Conservation (phyloP, 371 early-diverging fungal species). For the Circinella minor region DNA sequence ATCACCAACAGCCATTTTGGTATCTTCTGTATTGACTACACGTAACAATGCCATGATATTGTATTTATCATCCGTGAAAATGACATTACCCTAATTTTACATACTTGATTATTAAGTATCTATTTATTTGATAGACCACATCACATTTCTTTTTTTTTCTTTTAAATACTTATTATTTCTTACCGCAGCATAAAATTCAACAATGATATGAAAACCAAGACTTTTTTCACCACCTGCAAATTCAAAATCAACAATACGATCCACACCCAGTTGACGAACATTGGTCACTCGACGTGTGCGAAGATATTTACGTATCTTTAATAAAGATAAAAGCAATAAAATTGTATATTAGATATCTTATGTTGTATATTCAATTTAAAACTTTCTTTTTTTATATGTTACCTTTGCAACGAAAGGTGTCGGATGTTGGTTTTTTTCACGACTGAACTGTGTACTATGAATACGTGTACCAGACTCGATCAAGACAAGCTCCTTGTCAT, state of each 20-base stretch:
- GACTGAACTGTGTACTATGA: conserved; percentile 88
- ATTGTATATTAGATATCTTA: too few relatives aligned
- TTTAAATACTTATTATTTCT: conserved; percentile 9
- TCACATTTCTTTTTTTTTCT: neutral
- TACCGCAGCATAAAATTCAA: conserved; percentile 92
- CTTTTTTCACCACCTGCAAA: conserved; percentile 77
- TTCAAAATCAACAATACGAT: conserved; percentile 93
- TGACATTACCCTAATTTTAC: conserved; percentile 85
- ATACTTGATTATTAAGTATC: neutral
- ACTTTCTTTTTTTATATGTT: conserved; percentile 1
- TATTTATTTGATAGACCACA: too few relatives aligned
- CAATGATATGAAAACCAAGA: conserved; percentile 87
- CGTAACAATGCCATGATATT: conserved; percentile 86
- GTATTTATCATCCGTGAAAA: conserved; percentile 91
- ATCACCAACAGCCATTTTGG: conserved; percentile 82
- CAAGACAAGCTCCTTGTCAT: conserved; percentile 86
- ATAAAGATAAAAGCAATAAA: neutral
- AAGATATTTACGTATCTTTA: conserved; percentile 88
- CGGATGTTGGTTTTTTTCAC: conserved; percentile 89
- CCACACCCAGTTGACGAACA: conserved; percentile 88
- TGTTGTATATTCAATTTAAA: too few relatives aligned
- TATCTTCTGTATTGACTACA: conserved; percentile 81
- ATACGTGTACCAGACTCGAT: conserved; percentile 94
- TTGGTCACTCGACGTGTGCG: conserved; percentile 80
- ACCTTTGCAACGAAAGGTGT: conserved; percentile 88